Percentiles rank a stretch among this genome's conserved stretches.
Conservation (phyloP, 2,329 filamentous ascomycete genomes). For the Venturia effusa region DNA sequence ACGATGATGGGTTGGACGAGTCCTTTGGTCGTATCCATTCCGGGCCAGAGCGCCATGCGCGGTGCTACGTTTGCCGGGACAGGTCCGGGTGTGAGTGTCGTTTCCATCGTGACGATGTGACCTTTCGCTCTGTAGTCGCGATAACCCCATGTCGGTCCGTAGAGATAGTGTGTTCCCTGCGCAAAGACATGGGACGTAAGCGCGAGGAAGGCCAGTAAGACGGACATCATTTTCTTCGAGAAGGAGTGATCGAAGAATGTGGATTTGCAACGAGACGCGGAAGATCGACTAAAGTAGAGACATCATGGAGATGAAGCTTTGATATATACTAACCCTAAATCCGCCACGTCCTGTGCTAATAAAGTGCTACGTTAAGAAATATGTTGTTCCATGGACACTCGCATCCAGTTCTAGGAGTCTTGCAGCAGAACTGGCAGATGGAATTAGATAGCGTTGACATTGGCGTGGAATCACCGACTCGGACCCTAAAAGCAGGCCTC, state of each 20-base stretch:
- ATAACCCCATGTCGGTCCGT: slow-evolving; percentile 5
- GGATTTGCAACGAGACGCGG: neutral
- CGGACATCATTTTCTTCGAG: neutral
- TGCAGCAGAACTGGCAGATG: neutral
- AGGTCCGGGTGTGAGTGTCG: slow-evolving; percentile 4
- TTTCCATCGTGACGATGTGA: neutral
- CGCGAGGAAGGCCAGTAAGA: neutral
- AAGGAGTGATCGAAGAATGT: neutral
- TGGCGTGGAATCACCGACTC: too few relatives aligned
- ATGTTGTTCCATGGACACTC: neutral
- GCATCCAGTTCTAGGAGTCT: neutral
- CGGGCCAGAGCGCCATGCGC: slow-evolving; percentile 10
- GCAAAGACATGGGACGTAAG: neutral
- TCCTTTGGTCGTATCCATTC: slow-evolving; percentile 5
- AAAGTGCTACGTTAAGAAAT: neutral
- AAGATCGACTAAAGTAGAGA: neutral
- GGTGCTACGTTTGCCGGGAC: neutral
- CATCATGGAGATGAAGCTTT: neutral
- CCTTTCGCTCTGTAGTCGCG: neutral
- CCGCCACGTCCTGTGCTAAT: neutral
- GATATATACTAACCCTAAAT: neutral
- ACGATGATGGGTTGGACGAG: slow-evolving; percentile 11
- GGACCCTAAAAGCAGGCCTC: too few relatives aligned
- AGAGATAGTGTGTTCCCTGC: slow-evolving; percentile 7
- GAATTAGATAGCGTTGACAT: too few relatives aligned